Evolutionary conservation across 371 early-diverging fungal species (phyloP), one percentile per base, ranked within the genome.

Genomic region (Lichtheimia corymbifera): DNA sequence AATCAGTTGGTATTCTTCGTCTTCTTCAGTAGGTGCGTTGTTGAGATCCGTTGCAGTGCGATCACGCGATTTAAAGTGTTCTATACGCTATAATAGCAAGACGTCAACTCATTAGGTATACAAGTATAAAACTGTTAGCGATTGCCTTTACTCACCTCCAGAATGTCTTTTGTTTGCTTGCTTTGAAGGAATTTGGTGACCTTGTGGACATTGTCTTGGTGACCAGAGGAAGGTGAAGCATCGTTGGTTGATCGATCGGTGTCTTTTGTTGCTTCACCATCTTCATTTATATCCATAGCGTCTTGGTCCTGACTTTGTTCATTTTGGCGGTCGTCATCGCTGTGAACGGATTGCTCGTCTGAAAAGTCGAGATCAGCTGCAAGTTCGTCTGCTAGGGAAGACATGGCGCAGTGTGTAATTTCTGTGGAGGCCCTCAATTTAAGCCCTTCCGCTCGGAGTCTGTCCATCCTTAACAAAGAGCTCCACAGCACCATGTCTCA

Each of bases 1-100:
- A 60, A 96, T 91, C n/a, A 93, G 67, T 60, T 82, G 76, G 73
- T 97, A 97, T 72, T 96, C 96, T 15, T 94, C 92, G 69, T 94
- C 86, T 59, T 91, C 85, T 65, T 91, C 91, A 2, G 86, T 80
- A 25, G 85, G 86, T 0, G 91, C 89, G 18, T 74, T 65, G 11
- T 82, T 71, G 17, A 72, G 70, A 28, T 67, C 60, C 14, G 71
- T 63, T 9, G 76, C 65, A n/a, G 69, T 63, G 7, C 74, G 65
- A 50, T 75, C 65, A 45, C 66, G 59, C 30, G 71, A 67, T 68
- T 74, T 76, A 53, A 71, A 85, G 41, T 78, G 73, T 53, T 81
- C 82, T 42, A 88, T 88, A 59, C 74, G 79, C 86, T 86, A 69
- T 15, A 24, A 11, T n/a, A 47, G 35, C 30, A 52, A 24, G 43